Conservation (phyloP, 2,329 filamentous ascomycete species). For the Claviceps fusiformis region DNA sequence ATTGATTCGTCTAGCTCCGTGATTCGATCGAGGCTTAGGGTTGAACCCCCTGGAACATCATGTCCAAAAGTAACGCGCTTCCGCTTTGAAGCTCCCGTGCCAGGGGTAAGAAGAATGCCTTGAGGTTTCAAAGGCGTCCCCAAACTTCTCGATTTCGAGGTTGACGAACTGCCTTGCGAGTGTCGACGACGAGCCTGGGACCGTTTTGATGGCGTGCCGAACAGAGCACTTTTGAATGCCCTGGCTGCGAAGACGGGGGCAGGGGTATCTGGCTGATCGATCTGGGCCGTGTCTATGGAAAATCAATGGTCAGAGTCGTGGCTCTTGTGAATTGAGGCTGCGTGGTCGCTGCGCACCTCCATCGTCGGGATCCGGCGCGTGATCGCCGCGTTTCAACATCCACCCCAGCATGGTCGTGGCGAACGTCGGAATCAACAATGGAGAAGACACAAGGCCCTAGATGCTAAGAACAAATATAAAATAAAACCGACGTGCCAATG, state of each 20-base stretch:
- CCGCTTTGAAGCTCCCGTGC: constrained; percentile 43
- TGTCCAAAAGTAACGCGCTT: constrained; percentile 54
- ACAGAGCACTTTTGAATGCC: constrained; percentile 49
- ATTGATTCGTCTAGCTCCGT: constrained; percentile 32
- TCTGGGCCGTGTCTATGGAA: constrained; percentile 27
- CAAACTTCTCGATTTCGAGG: constrained; percentile 14
- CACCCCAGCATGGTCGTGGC: constrained; percentile 39
- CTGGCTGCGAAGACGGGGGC: constrained; percentile 53
- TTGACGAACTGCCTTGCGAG: constrained; percentile 6
- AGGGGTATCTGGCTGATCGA: constrained; percentile 50
- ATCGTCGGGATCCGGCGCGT: constrained; percentile 20
- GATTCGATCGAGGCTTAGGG: constrained; percentile 5
- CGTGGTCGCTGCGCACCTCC: constrained; percentile 8
- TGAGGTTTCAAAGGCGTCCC: constrained; percentile 36
- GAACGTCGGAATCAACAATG: background rate
- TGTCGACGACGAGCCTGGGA: constrained; percentile 19
- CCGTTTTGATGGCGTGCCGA: constrained; percentile 39
- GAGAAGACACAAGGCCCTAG: background rate
- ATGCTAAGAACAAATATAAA: background rate
- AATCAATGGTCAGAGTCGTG: background rate
- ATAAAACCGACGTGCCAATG: background rate
- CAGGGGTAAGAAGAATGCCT: constrained; percentile 51
- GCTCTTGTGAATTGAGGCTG: background rate
- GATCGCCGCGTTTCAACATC: constrained; percentile 36
- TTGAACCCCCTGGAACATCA: constrained; percentile 28